Base-by-base conservation (phyloP, 2,329 filamentous ascomycete genomes). In the Ceratocystis albifundus region DNA sequence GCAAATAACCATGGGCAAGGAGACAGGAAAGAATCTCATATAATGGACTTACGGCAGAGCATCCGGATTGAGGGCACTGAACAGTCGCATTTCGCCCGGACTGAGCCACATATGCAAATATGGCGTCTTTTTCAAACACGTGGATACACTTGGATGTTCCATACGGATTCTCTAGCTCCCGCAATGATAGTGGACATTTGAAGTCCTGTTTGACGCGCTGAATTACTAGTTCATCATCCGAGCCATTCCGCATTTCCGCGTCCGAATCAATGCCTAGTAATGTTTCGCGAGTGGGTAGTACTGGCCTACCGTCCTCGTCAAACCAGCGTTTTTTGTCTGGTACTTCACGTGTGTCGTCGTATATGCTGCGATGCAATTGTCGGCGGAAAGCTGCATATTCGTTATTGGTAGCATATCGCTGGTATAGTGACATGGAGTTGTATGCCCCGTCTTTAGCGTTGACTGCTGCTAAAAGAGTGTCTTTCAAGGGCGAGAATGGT, bases 161-260 rank as follows among this genome's bases (percentile, higher is more conserved):
- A 71, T 83, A 84, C 0, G 88, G 88, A 64, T 89, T 80, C 53
- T 78, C 76, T 77, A 90, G 85, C 57, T 81, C 77, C 64, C 78
- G 77, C 69, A 90, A 77, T 0, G 87, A 88, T 22, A 92, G 74
- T 0, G 88, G 87, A 71, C 88, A 92, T 70, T 83, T 86, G 41
- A 87, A 82, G 73, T 83, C 87, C 64, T 85, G 79, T 3, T 80
- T 82, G 69, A 85, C 84, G 62, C 82, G 79, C 32, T 83, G 80
- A 36, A 92, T 81, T 1, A 86, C 81, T 28, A 92, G 78, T 53
- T 92, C 88, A 22, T 88, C 86, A 65, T 88, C 86, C 17, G 80
- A 80, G 4, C 83, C 84, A 1, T 80, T 79, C 10, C 45, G 61
- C 72, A 77, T 74, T 1, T 82, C 80, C 64, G 80, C 78, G 25